Conservation (phyloP, 2,329 filamentous ascomycete species). For the Plenodomus tracheiphilus region DNA sequence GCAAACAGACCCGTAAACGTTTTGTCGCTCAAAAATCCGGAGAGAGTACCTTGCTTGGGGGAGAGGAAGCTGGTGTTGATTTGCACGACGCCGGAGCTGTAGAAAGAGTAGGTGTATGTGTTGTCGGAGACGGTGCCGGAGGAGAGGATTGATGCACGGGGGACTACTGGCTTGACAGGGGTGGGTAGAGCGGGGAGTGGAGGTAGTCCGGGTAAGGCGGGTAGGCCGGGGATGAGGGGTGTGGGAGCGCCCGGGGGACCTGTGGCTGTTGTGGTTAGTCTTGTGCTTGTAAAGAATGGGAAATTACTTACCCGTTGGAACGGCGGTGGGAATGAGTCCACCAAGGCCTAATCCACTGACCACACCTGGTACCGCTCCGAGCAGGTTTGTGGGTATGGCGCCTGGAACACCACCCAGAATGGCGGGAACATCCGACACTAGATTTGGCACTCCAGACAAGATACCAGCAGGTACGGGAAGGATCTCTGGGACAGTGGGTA, state of each 20-base stretch:
- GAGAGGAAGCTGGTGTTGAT: conserved; percentile 17
- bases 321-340: no score
- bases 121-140: conserved; percentile 13
- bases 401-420: not conserved
- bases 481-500: not conserved
- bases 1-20: conserved; percentile 15
- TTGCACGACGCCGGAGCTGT: conserved; percentile 16
- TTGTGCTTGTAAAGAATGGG: no score
- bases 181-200: not conserved
- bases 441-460: no score
- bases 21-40: conserved; percentile 13
- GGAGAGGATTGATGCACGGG: conserved; percentile 4
- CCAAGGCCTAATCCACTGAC: no score
- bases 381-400: not conserved
- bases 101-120: conserved; percentile 17
- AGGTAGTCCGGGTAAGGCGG: no score
- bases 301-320: no score
- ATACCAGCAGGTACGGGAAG: not conserved
- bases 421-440: no score
- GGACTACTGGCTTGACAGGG: not conserved
- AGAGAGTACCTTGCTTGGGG: conserved; percentile 11
- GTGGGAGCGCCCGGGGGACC: not conserved
- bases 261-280: not conserved
- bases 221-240: not conserved
- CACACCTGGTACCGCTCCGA: no score